These are phyloP conservation scores for Globomyces pollinis-pini DNA, from an alignment of 192 early-diverging fungal genomes.

Conservation along the genomic window DNA sequence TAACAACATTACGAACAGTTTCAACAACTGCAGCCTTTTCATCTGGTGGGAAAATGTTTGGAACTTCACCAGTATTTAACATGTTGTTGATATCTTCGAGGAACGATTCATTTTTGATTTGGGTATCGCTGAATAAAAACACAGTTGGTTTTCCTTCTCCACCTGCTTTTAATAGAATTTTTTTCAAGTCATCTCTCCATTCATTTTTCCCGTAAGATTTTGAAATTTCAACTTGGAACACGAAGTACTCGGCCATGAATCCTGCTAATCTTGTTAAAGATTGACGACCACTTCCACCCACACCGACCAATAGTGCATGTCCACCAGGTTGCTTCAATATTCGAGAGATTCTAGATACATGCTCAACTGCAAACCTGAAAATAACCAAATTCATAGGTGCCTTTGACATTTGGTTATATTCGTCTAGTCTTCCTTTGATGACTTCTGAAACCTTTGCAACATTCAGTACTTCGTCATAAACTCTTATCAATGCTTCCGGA, in stretches of 20 bases:
- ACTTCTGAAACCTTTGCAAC: conserved; percentile 40
- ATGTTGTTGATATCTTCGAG: conserved; percentile 60
- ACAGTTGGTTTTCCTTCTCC: conserved; percentile 44
- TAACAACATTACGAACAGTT: conserved; percentile 37
- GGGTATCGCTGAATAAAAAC: conserved; percentile 53
- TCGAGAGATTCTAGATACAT: conserved; percentile 48
- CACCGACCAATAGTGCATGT: conserved; percentile 49
- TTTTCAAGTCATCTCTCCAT: conserved; percentile 53
- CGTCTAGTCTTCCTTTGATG: conserved; percentile 44
- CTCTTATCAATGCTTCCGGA: conserved; percentile 38
- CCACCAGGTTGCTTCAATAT: conserved; percentile 53
- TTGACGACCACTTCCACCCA: conserved; percentile 50
- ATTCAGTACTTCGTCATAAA: conserved; percentile 45
- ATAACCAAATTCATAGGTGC: conserved; percentile 55
- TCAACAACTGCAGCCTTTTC: conserved; percentile 52
- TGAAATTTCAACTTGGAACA: conserved; percentile 53
- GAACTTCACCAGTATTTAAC: conserved; percentile 55
- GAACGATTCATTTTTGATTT: conserved; percentile 48
- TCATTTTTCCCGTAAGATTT: conserved; percentile 51
- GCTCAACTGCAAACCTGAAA: conserved; percentile 53
- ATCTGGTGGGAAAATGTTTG: conserved; percentile 50
- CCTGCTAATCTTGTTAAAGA: conserved; percentile 46
- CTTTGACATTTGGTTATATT: conserved; percentile 50
- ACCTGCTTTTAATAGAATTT: conserved; percentile 44
- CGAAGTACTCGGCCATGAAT: conserved; percentile 48